Evolutionary conservation across 2,329 filamentous ascomycete species (phyloP).

Genomic region (Penicillium sp.): DNA sequence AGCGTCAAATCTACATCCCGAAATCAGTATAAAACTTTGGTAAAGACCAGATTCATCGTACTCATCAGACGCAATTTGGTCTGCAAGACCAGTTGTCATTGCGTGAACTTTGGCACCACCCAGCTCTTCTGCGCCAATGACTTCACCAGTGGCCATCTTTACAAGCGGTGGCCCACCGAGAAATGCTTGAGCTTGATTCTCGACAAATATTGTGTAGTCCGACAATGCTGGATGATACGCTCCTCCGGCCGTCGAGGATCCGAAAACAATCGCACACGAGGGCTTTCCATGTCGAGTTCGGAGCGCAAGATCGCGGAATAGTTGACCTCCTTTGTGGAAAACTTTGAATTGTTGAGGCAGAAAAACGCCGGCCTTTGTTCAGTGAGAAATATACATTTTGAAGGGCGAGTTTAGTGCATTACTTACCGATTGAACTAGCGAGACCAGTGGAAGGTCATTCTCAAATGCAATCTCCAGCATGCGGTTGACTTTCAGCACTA

Average conservation of each 20-base stretch:
- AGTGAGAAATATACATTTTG: too few relatives aligned
- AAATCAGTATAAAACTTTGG: neutral
- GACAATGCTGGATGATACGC: slow-evolving; percentile 45
- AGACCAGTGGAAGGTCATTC: slow-evolving; percentile 42
- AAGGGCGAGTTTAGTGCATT: too few relatives aligned
- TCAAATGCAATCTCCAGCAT: slow-evolving; percentile 41
- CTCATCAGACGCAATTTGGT: slow-evolving; percentile 47
- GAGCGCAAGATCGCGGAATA: slow-evolving; percentile 44
- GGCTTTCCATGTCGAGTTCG: slow-evolving; percentile 39
- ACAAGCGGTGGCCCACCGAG: slow-evolving; percentile 47
- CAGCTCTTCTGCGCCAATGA: slow-evolving; percentile 42
- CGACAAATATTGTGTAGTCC: slow-evolving; percentile 46
- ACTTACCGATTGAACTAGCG: slow-evolving; percentile 40
- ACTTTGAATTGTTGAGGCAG: slow-evolving; percentile 47
- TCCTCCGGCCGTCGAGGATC: slow-evolving; percentile 45
- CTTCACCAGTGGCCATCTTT: slow-evolving; percentile 48
- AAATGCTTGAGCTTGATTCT: slow-evolving; percentile 47
- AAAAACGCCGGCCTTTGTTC: slow-evolving; percentile 40
- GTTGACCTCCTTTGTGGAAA: slow-evolving; percentile 45
- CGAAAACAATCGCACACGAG: slow-evolving; percentile 47
- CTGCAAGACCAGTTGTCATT: slow-evolving; percentile 43
- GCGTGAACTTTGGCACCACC: slow-evolving; percentile 46
- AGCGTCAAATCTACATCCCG: slow-evolving; percentile 36
- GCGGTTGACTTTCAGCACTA: slow-evolving; percentile 37
- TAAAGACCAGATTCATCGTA: slow-evolving; percentile 14